A percentile compares a stretch with the other conserved stretches of the same genome.
phyloP scores from a whole-genome alignment of 192 early-diverging fungal species.

The Podila horticola region DNA sequence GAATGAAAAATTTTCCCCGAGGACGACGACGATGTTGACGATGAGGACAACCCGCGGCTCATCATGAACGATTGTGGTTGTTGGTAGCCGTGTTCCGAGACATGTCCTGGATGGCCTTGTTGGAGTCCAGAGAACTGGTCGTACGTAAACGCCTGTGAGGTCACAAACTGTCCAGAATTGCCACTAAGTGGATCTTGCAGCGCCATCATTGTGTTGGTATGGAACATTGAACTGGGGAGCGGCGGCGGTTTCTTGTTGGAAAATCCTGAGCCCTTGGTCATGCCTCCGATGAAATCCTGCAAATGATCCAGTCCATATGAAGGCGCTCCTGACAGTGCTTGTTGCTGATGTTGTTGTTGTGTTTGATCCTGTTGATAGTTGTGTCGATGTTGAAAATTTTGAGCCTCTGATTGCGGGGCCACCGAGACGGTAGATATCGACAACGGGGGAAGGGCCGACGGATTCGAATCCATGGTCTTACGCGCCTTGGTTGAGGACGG shows the following conservation, averaged over 20 bases:
- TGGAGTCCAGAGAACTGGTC: conserved; percentile 15
- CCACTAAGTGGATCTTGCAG: too few species aligned
- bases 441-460: background rate
- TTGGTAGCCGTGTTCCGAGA: conserved; percentile 26
- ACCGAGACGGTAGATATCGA: too few species aligned
- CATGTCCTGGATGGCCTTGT: conserved; percentile 2
- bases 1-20: conserved; percentile 17
- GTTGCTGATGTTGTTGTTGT: background rate
- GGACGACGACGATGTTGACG: conserved; percentile 29
- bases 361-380: background rate
- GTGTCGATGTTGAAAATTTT: conserved; percentile 4
- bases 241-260: too few species aligned
- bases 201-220: too few species aligned
- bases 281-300: too few species aligned
- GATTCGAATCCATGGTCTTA: background rate
- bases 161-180: too few species aligned
- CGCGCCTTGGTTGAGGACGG: too few species aligned
- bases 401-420: background rate
- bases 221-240: too few species aligned
- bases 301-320: too few species aligned
- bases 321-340: background rate
- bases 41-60: conserved; percentile 44
- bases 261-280: too few species aligned
- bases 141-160: conserved; percentile 4
- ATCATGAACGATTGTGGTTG: conserved; percentile 16